Evolutionary conservation across 2,329 filamentous ascomycete species (phyloP).

Genomic region (Cladophialophora yegresii): DNA sequence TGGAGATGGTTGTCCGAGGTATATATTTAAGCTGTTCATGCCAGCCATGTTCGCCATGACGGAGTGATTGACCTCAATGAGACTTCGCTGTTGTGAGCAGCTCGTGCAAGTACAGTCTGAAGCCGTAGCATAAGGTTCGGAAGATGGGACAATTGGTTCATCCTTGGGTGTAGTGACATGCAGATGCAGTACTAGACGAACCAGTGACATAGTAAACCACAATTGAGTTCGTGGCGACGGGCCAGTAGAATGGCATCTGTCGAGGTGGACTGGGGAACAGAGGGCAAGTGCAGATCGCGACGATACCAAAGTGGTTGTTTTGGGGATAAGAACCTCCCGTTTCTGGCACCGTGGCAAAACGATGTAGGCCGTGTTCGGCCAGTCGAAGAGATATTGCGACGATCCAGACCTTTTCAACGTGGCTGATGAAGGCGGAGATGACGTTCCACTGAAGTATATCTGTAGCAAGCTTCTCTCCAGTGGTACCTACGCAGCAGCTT

Average conservation of each 20-base stretch:
- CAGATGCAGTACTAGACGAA: not conserved
- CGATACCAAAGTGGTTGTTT: not conserved
- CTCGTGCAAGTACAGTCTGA: not conserved
- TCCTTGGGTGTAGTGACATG: not conserved
- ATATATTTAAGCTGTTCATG: not conserved
- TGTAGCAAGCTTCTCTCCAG: not conserved
- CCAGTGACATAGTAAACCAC: not conserved
- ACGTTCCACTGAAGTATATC: not conserved
- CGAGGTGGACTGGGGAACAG: not conserved
- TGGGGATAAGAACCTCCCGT: not conserved
- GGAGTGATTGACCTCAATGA: not conserved
- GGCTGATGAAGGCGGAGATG: not conserved
- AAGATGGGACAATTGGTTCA: not conserved
- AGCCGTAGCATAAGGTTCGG: not conserved
- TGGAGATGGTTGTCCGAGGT: not conserved
- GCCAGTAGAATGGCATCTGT: not conserved
- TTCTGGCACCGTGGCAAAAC: not conserved
- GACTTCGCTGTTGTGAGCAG: not conserved
- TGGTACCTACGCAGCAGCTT: not conserved
- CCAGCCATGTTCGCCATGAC: not conserved
- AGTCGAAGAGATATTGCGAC: not conserved
- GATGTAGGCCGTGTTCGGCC: not conserved
- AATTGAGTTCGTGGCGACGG: not conserved
- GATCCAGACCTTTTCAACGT: not conserved
- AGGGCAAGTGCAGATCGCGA: not conserved